These are phyloP conservation scores for Blastomyces silverae DNA, from an alignment of 2,329 filamentous ascomycete species.

Conservation along the genomic window DNA sequence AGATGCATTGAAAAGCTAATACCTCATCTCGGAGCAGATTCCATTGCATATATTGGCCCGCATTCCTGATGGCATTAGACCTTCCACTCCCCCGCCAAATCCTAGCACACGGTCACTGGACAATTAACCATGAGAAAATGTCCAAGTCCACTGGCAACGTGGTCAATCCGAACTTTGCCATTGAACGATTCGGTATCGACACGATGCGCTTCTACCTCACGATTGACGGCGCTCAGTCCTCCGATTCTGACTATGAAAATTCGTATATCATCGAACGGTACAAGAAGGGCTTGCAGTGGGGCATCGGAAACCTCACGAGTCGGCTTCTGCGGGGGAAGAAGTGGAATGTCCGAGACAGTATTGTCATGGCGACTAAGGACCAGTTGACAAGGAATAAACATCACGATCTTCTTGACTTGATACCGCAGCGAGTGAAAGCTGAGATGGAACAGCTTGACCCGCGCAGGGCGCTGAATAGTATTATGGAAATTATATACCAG, in stretches of 20 bases:
- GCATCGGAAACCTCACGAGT: slow-evolving; percentile 71
- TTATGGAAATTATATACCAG: slow-evolving; percentile 56
- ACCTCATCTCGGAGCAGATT: slow-evolving; percentile 48
- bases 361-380: slow-evolving; percentile 39
- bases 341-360: slow-evolving; percentile 60
- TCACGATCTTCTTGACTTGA: slow-evolving; percentile 36
- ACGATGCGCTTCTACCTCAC: slow-evolving; percentile 84
- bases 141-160: slow-evolving; percentile 93
- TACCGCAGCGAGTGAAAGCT: slow-evolving; percentile 41
- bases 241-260: slow-evolving; percentile 84
- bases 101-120: slow-evolving; percentile 92
- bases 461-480: slow-evolving; percentile 56
- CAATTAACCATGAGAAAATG: slow-evolving; percentile 87
- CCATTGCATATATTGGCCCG: slow-evolving; percentile 97
- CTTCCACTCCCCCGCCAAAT: slow-evolving; percentile 72
- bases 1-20: background rate
- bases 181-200: slow-evolving; percentile 83
- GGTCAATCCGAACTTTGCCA: slow-evolving; percentile 85
- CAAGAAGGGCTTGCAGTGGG: slow-evolving; percentile 67
- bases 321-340: slow-evolving; percentile 61
- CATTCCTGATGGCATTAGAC: slow-evolving; percentile 81
- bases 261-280: slow-evolving; percentile 66
- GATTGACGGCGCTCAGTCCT: slow-evolving; percentile 65
- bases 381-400: slow-evolving; percentile 33
- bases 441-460: slow-evolving; percentile 61